Percentiles rank a stretch among this genome's conserved stretches.
Evolutionary conservation across 2,329 filamentous ascomycete genomes (phyloP).

Genomic region (Coniella vitis): DNA sequence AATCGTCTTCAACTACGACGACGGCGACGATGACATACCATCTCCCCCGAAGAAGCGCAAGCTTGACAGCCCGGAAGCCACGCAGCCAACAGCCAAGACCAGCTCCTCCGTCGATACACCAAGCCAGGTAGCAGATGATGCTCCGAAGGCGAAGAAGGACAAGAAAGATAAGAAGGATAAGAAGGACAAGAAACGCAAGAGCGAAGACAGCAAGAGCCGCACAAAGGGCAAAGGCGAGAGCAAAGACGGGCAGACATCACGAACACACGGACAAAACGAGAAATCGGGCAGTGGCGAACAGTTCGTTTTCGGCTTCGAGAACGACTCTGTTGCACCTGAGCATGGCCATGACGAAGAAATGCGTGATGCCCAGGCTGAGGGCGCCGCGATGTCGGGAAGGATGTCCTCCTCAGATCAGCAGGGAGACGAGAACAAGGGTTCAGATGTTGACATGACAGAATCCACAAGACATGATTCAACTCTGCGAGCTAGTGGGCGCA

Average conservation of each 20-base stretch:
- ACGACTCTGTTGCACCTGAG: background rate
- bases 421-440: background rate
- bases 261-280: conserved; percentile 48
- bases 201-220: conserved; percentile 20
- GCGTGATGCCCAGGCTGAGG: too few species aligned
- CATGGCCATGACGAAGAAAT: background rate
- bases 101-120: too few species aligned
- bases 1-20: conserved; percentile 22
- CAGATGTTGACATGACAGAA: too few species aligned
- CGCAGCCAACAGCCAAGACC: background rate
- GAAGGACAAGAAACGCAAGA: conserved; percentile 23
- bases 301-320: conserved; percentile 14
- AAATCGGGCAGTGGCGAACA: conserved; percentile 38
- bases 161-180: conserved; percentile 21
- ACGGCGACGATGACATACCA: conserved; percentile 11
- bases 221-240: conserved; percentile 21
- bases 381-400: too few species aligned
- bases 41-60: conserved; percentile 15
- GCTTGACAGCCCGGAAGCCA: conserved; percentile 8
- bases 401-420: too few species aligned
- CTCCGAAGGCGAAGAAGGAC: conserved; percentile 19
- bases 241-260: conserved; percentile 29
- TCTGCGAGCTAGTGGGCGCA: too few species aligned
- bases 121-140: background rate
- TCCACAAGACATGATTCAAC: conserved; percentile 21